Base-by-base conservation (phyloP, 108 stramenopile species). In the Skeletonema tropicum region DNA sequence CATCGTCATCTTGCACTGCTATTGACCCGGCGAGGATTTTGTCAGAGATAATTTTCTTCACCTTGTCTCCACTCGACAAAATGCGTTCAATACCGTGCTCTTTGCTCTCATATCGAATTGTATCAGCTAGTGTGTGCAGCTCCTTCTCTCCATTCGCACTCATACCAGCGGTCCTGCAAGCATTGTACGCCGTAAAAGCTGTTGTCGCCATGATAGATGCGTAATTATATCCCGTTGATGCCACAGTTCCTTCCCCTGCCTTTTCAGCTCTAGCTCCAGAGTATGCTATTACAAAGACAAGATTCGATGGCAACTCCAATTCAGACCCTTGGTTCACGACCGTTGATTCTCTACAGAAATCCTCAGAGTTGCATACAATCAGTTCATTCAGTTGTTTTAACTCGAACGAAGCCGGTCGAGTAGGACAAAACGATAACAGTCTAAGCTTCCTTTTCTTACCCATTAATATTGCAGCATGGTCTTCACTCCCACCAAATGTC, bases 201-300 rank as follows among this genome's bases (percentile, higher is more conserved):
- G 32, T 59, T 31, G 55, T 25, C 6, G 67, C 73, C 66, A 68
- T 60, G 5, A 59, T 57, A 57, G 67, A 33, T 30, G 74, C 69
- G 26, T 19, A 32, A 31, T 70, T 69, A 31, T 70, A 70, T 29
- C 69, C 68, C 0, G 38, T 30, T 60, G 68, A 70, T 19, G 69
- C 74, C 9, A 31, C 36, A 14, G 68, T 61, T 9, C 15, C 67
- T 7, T 55, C 7, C 7, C 71, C 71, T 32, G 75, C 71, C 38
- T 76, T 76, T 71, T 76, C 75, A 8, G 75, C 75, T 35, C 70
- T 76, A 8, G 69, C 69, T 15, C 75, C 75, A 30, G 70, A 64
- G 55, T 71, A 70, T 4, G 70, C 69, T n/a, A 76, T 64, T 3
- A 76, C 75, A 64, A 76, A 76, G 19, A 45, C 33, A 14, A 76